Base-by-base conservation (phyloP, 78 protist genomes). In the Cyanophora paradoxa region DNA sequence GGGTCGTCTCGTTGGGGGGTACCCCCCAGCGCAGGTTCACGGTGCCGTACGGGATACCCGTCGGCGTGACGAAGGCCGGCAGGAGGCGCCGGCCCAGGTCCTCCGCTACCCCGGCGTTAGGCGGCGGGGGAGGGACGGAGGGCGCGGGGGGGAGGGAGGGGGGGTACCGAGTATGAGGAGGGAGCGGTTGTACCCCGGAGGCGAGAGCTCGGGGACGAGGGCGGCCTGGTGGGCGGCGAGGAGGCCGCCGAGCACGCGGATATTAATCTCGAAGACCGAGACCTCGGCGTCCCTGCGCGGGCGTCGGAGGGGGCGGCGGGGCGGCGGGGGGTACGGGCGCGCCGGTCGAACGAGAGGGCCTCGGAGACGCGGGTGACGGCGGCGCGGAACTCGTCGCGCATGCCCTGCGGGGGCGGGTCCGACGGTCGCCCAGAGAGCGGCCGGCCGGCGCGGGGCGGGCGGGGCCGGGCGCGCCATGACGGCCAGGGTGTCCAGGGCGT, bases 21-120 rank as follows among this genome's bases (percentile, higher is more conserved):
- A 90, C 90, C 33, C 97, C 98, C 40, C 61, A 26, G 14, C 74
- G 31, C 50, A 93, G 64, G 82, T 93, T 87, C 26, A 93, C 84
- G 13, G 88, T 79, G 33, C 95, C 95, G 37, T 79, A 86, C 36
- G 98, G 98, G 34, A 94, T 85, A n/a, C 93, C 93, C 0, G 98
- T 87, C 39, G 86, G 91, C 7, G 96, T 88, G 50, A 82, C 81
- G 54, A 93, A 92, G 2, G 98, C 98, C 3, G 56, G 61, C 17
- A 91, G 26, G 22, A 94, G 77, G 16, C 96, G 74, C 4, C 82
- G 78, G 31, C 79, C 98, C 3, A 94, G 70, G 66, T 92, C 96
- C 10, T 31, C 58, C 30, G 93, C 88, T 24, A 87, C 82, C 92
- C 48, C 48, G 22, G 22, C 6, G 48, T 13, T 42, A 42, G 22